phyloP scores from a whole-genome alignment of 202 grass and related monocot genomes.

The Dendrocalamus latiflorus region DNA sequence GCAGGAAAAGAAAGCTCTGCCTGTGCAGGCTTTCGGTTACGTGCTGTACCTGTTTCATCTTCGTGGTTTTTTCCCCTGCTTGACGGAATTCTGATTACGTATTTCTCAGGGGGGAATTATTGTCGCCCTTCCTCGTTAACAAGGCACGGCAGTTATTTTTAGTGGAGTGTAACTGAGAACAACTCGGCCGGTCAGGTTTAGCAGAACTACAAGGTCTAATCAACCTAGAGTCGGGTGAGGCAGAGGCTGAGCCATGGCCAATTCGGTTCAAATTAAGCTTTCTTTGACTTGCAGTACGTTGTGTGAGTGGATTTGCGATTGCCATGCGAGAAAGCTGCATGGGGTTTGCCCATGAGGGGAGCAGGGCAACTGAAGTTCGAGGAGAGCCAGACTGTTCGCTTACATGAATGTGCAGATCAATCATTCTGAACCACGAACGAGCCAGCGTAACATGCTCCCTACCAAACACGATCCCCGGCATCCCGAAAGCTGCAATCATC shows the following conservation, averaged over 20 bases:
- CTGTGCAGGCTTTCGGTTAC: background rate
- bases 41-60: background rate
- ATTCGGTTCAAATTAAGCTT: background rate
- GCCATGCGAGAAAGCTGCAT: background rate
- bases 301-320: background rate
- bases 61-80: background rate
- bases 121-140: background rate
- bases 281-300: background rate
- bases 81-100: background rate
- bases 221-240: background rate
- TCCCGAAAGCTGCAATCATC: background rate
- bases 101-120: background rate
- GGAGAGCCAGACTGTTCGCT: too few species aligned
- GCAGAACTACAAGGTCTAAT: background rate
- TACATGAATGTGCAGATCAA: conserved; percentile 2
- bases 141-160: conserved; percentile 13
- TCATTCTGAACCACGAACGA: background rate
- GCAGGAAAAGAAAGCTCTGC: conserved; percentile 37
- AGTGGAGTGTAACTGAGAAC: background rate
- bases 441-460: background rate
- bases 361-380: background rate
- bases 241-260: background rate
- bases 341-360: background rate
- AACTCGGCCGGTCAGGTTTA: background rate
- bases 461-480: background rate